Conservation (phyloP, 2,329 filamentous ascomycete genomes). For the Aureobasidium subglaciale region DNA sequence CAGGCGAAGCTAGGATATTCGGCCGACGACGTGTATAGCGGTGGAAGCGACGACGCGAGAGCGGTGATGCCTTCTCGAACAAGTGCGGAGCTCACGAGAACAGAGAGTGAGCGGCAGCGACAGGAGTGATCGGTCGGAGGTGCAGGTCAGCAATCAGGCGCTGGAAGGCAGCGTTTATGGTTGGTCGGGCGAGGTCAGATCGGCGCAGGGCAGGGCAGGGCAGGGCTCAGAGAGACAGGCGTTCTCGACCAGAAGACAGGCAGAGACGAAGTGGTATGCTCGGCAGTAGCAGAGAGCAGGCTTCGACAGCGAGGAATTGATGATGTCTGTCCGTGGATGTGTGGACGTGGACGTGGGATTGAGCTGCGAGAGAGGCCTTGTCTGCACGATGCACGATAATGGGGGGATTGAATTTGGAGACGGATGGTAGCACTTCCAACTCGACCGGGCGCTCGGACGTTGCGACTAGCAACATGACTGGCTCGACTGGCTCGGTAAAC, state of each 20-base stretch:
- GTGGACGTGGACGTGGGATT: constrained; percentile 1
- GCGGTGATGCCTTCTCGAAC: neutral
- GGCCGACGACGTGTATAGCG: neutral
- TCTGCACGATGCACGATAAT: constrained; percentile 13
- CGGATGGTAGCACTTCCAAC: too few relatives aligned
- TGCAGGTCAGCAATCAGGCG: constrained; percentile 13
- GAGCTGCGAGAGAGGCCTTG: neutral
- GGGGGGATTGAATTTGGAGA: constrained; percentile 10
- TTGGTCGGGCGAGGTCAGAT: constrained; percentile 8
- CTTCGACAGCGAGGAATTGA: neutral
- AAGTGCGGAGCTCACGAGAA: constrained; percentile 10
- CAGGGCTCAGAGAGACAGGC: too few relatives aligned
- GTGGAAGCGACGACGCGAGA: neutral
- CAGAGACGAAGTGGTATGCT: neutral
- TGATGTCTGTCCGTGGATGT: constrained; percentile 9
- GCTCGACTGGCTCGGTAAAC: constrained; percentile 14
- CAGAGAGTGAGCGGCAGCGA: constrained; percentile 4
- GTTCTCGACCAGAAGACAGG: neutral
- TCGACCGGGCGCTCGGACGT: neutral
- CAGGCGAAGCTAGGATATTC: neutral
- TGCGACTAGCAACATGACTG: constrained; percentile 1
- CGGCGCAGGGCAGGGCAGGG: neutral
- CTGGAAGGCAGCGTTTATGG: constrained; percentile 3
- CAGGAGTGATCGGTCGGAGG: constrained; percentile 5
- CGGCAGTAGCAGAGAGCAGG: neutral